Base-by-base conservation (phyloP, 164 flowering plant genomes). In the Houttuynia cordata region DNA sequence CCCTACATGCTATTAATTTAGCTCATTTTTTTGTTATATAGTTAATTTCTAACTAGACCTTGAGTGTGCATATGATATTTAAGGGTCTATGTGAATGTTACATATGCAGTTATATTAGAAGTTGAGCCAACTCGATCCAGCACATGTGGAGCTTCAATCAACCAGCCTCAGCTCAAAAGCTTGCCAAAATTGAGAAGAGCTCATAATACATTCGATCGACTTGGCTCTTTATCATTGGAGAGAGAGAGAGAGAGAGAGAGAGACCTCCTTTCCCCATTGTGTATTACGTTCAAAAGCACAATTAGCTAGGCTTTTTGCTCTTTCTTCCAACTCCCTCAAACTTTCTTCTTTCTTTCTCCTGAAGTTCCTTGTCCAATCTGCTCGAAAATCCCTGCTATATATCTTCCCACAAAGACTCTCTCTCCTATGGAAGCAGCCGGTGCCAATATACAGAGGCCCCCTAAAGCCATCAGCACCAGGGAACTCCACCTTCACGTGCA, bases 391-490 rank as follows among this genome's bases (percentile, higher is more conserved):
- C 19, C 63, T 51, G 7, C 50, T 57, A 23, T 61, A 71, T 58
- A 63, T 66, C 67, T 21, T 71, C 34, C 80, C 77, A 53, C 63
- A 62, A 5, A 71, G 71, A 47, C 49, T 60, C 7, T 59, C 75
- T 64, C 81, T 68, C 51, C 81, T 66, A 39, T 70, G 77, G 56
- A 78, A 78, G 60, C 81, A 78, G 41, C 81, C 78, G 21, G 73
- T 70, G 4, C 79, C 81, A 39, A 67, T 55, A 41, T 75, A 78
- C 9, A 45, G 41, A 12, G 81, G 63, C 19, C 79, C 79, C 56
- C 75, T 75, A 49, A 49, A 30, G 12, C 63, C 72, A 68, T 75
- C 81, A 7, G 68, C 4, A 20, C 76, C 78, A 0, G 53, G n/a
- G 17, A 59, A 12, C 19, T 73, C 74, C 30, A 70, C 59, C 78